Conservation (phyloP, 768 basidiomycete species). For the Amanita polypyramis region DNA sequence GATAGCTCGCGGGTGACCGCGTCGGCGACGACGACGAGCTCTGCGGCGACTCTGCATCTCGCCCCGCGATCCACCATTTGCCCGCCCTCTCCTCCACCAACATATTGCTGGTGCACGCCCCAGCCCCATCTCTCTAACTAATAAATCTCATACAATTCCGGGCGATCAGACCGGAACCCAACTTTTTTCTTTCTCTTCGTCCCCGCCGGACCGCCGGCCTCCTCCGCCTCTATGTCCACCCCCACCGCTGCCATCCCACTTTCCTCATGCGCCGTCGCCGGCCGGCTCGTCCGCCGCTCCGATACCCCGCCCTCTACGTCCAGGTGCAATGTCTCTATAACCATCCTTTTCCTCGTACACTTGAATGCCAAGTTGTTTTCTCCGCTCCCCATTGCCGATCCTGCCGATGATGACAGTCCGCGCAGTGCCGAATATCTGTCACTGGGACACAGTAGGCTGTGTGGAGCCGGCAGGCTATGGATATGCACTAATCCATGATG, state of each 20-base stretch:
- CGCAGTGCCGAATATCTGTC: conserved; percentile 78
- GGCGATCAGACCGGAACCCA: conserved; percentile 54
- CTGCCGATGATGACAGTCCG: conserved; percentile 53
- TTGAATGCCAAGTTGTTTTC: conserved; percentile 97
- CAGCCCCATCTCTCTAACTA: not conserved
- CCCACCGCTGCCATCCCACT: conserved; percentile 25
- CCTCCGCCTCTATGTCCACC: conserved; percentile 31
- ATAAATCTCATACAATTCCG: conserved; percentile 71
- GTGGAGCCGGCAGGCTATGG: conserved; percentile 64
- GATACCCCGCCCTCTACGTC: conserved; percentile 79
- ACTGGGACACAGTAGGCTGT: conserved; percentile 67
- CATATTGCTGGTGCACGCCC: not conserved
- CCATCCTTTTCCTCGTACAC: conserved; percentile 76
- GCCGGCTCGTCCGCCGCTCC: conserved; percentile 58
- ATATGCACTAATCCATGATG: conserved; percentile 83
- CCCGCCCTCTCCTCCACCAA: not conserved
- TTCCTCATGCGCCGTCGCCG: conserved; percentile 5
- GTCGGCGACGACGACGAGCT: conserved; percentile 19
- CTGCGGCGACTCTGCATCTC: not conserved
- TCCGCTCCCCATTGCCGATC: conserved; percentile 51
- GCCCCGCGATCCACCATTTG: not conserved
- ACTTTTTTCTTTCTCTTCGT: conserved; percentile 45
- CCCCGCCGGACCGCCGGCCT: conserved; percentile 6
- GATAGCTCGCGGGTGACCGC: conserved; percentile 13
- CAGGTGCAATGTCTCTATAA: conserved; percentile 88